These are phyloP conservation scores for Tremella mesenterica DNA, from an alignment of 768 basidiomycete genomes.

Conservation along the genomic window DNA sequence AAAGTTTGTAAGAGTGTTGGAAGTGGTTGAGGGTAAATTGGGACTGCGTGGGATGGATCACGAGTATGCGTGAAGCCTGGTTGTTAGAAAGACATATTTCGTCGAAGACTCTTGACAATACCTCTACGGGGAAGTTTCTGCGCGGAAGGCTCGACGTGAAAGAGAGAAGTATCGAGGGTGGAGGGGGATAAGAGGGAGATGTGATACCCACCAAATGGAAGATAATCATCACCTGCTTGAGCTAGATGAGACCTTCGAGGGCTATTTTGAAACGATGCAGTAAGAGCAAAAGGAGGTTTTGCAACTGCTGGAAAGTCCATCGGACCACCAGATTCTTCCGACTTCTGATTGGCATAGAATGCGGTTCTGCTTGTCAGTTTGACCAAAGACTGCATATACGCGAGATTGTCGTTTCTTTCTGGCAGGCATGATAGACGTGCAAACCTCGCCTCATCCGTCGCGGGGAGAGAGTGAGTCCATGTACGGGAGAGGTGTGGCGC, in stretches of 20 bases:
- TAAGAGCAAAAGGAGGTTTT: conserved; percentile 48
- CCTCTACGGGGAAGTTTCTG: too few relatives aligned
- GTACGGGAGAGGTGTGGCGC: too few relatives aligned
- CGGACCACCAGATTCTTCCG: conserved; percentile 7
- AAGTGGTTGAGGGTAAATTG: conserved; percentile 57
- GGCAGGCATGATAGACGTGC: too few relatives aligned
- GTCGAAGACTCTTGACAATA: too few relatives aligned
- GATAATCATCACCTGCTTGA: conserved; percentile 60
- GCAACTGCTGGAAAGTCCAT: conserved; percentile 39
- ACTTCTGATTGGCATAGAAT: conserved; percentile 34
- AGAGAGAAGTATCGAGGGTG: not conserved
- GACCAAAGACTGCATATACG: conserved; percentile 47
- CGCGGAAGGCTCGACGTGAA: not conserved
- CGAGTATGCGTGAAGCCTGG: too few relatives aligned
- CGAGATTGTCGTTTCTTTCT: too few relatives aligned
- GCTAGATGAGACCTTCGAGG: conserved; percentile 62
- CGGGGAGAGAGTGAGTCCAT: conserved; percentile 24
- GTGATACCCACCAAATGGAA: conserved; percentile 22
- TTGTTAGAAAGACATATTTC: too few relatives aligned
- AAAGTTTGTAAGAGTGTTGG: conserved; percentile 72
- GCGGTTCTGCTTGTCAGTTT: conserved; percentile 28
- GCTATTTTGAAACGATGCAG: conserved; percentile 53
- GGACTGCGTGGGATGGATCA: too few relatives aligned
- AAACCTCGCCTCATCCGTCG: conserved; percentile 52
- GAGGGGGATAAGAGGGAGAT: not conserved